phyloP scores from a whole-genome alignment of 225 moss, liverwort and hornwort genomes.

The Sphagnum contortum region DNA sequence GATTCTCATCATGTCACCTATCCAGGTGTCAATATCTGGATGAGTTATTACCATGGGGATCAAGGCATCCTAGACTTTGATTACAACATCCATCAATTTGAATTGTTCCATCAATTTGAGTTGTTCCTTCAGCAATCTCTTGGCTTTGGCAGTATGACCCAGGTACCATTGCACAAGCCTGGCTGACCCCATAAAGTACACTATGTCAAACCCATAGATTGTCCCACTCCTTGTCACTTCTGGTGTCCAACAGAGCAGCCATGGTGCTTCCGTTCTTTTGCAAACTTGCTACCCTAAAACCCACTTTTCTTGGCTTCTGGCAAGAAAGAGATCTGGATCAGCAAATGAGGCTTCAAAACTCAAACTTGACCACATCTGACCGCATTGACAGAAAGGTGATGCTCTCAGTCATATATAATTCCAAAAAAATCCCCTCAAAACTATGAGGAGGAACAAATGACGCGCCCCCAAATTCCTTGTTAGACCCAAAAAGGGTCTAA shows the following conservation, averaged over 20 bases:
- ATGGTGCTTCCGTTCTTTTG: too few species aligned
- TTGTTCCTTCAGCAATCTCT: conserved; percentile 78
- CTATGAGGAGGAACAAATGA: too few species aligned
- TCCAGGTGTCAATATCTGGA: conserved; percentile 86
- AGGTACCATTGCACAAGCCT: conserved; percentile 97
- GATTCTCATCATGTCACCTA: conserved; percentile 72
- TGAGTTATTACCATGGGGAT: conserved; percentile 86
- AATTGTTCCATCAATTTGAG: conserved; percentile 19
- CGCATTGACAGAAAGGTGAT: too few species aligned
- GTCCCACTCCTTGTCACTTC: conserved; percentile 23
- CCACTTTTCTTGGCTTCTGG: too few species aligned
- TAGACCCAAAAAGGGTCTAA: too few species aligned
- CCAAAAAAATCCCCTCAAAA: too few species aligned
- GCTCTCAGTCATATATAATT: too few species aligned
- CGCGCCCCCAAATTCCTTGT: too few species aligned
- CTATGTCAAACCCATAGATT: conserved; percentile 61
- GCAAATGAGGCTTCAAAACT: too few species aligned
- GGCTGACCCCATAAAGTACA: conserved; percentile 76
- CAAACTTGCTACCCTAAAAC: too few species aligned
- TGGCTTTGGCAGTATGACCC: conserved; percentile 94
- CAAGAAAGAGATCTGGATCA: too few species aligned
- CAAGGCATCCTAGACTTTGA: conserved; percentile 86
- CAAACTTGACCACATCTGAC: too few species aligned
- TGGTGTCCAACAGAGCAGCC: conserved; percentile 7
- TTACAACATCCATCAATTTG: conserved; percentile 73